Conservation (phyloP, 75 land plant species). For the Sequoiadendron giganteum region DNA sequence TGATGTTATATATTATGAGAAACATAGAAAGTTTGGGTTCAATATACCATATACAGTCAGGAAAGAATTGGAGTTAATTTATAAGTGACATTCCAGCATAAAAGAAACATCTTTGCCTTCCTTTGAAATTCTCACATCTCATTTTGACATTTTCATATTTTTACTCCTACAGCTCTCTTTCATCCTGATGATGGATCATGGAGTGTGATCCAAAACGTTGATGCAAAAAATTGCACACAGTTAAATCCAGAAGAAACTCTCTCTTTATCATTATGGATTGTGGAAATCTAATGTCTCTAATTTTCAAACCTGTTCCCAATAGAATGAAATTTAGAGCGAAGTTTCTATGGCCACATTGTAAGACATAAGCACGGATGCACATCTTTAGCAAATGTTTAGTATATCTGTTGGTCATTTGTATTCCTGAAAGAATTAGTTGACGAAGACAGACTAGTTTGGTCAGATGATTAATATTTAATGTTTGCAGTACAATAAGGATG, state of each 20-base stretch:
- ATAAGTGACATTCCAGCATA: not conserved
- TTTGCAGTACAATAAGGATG: conserved; percentile 59
- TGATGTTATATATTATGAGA: not conserved
- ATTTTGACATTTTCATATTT: not conserved
- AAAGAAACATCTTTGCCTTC: not conserved
- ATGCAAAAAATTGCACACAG: too few relatives aligned
- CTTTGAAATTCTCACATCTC: not conserved
- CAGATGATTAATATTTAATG: not conserved
- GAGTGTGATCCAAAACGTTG: too few relatives aligned
- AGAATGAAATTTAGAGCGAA: not conserved
- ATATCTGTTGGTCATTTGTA: not conserved
- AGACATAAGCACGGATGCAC: not conserved
- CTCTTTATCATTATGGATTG: too few relatives aligned
- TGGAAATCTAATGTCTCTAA: too few relatives aligned
- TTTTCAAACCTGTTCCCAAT: not conserved
- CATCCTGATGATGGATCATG: too few relatives aligned
- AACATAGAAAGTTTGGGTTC: not conserved
- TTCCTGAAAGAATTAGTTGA: not conserved
- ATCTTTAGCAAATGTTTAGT: not conserved
- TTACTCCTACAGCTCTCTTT: too few relatives aligned
- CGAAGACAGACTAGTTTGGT: too few relatives aligned
- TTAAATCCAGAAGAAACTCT: too few relatives aligned
- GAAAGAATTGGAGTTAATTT: not conserved
- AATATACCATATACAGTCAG: not conserved
- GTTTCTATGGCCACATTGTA: not conserved